Evolutionary conservation across 2,329 filamentous ascomycete species (phyloP), one percentile per base, ranked within the genome.

Genomic region (Neocatenulostroma microsporum): DNA sequence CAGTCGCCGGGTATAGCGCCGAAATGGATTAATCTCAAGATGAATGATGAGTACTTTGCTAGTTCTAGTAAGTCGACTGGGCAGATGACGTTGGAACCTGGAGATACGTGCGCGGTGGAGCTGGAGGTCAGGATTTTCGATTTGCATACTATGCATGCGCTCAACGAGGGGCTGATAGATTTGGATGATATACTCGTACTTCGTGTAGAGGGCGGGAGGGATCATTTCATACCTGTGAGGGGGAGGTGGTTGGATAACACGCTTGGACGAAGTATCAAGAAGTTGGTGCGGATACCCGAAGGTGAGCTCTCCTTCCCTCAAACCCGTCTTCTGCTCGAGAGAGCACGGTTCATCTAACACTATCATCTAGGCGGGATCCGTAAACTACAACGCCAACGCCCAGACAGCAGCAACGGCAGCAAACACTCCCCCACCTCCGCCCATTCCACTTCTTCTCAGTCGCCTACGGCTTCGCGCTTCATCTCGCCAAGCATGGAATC

Each of bases 141-240:
- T 29, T 60, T 84, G 3, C 60, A 70, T 0, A 72, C 82, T 13
- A 77, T 85, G 0, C 76, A 74, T 13, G 65, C 71, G 2, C 69
- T 98, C 24, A 96, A 96, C 48, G 70, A 81, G 36, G 77, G 75
- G 12, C 67, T 70, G 2, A 57, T 68, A 3, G 67, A 66, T 6
- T 66, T 98, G 0, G 89, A 96, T 44, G 87, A 96, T 46, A 80
- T 98, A 3, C 68, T 98, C 7, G 81, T 98, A 2, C 70, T 98
- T 7, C 79, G 87, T 1, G 84, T 98, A 4, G 72, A 78, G 9
- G 76, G 82, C 35, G 93, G 93, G 1, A 75, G 87, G 31, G 91
- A 98, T 51, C 84, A 96, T 55, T 98, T 98, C 56, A 76, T 98
- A 25, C 82, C 87, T 0, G 69, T 94, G 0, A 78, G 75, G 17